phyloP scores from a whole-genome alignment of 2,329 filamentous ascomycete genomes.

The Leptographium wingfieldii region DNA sequence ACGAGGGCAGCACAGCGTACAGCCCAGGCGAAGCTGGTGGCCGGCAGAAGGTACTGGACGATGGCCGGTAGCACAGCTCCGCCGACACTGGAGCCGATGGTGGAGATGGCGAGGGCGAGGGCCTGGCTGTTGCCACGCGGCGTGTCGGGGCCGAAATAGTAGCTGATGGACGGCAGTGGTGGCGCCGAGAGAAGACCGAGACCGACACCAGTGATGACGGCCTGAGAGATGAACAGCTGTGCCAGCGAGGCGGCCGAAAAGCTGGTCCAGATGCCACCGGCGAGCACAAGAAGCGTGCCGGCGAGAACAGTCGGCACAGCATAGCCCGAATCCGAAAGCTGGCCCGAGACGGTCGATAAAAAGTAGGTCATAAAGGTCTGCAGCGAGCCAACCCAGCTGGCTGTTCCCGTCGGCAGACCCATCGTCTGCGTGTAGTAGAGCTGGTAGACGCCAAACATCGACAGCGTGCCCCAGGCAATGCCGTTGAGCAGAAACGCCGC shows the following conservation, averaged over 20 bases:
- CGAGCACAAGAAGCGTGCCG: conserved; percentile 28
- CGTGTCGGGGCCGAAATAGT: conserved; percentile 35
- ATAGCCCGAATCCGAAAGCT: conserved; percentile 38
- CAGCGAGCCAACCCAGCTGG: conserved; percentile 38
- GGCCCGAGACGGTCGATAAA: conserved; percentile 34
- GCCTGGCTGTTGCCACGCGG: conserved; percentile 30
- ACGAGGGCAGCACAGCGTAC: conserved; percentile 49
- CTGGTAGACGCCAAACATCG: conserved; percentile 36
- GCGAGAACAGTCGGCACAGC: conserved; percentile 25
- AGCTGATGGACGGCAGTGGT: conserved; percentile 37
- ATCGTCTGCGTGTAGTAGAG: conserved; percentile 28
- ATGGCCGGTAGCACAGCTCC: conserved; percentile 51
- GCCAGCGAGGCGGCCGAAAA: background rate
- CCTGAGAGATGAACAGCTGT: conserved; percentile 37
- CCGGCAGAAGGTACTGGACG: conserved; percentile 44
- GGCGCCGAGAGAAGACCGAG: conserved; percentile 42
- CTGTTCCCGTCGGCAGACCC: conserved; percentile 20
- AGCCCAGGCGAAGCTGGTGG: conserved; percentile 53
- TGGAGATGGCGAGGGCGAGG: conserved; percentile 45
- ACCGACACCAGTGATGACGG: conserved; percentile 41
- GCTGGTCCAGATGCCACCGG: conserved; percentile 33
- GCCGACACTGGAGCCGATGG: conserved; percentile 48
- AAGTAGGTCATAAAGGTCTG: conserved; percentile 38
- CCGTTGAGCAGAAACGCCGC: conserved; percentile 34
- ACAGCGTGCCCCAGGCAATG: conserved; percentile 37